These are phyloP conservation scores for Platanus orientalis DNA, from an alignment of 164 flowering plant species.

Conservation along the genomic window DNA sequence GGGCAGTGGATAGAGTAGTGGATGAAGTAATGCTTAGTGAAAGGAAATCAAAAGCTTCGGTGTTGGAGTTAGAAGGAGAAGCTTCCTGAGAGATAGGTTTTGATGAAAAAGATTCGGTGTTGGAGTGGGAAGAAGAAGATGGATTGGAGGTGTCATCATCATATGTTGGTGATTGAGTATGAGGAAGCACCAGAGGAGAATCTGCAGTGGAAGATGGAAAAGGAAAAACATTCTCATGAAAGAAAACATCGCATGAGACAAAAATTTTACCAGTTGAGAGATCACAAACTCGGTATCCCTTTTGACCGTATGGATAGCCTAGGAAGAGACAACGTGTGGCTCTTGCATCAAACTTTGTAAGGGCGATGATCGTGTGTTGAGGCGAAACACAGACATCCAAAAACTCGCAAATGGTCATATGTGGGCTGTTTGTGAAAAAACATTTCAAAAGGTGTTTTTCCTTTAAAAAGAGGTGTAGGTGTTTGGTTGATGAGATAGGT, in stretches of 20 bases:
- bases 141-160: too few species aligned
- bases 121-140: too few species aligned
- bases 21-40: neutral
- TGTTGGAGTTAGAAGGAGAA: slow-evolving; percentile 4
- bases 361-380: neutral
- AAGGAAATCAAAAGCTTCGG: neutral
- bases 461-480: slow-evolving; percentile 10
- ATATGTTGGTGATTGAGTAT: too few species aligned
- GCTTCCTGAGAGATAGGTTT: neutral
- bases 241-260: slow-evolving; percentile 15
- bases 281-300: too few species aligned
- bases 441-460: slow-evolving; percentile 18
- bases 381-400: neutral
- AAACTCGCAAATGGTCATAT: slow-evolving; percentile 6
- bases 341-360: slow-evolving; percentile 14
- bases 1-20: neutral
- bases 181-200: too few species aligned
- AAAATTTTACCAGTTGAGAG: neutral
- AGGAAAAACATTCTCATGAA: too few species aligned
- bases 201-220: too few species aligned
- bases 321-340: neutral
- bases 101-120: too few species aligned
- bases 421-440: slow-evolving; percentile 12
- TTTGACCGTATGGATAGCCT: neutral
- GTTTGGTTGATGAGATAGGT: slow-evolving; percentile 16